These are phyloP conservation scores for Rhizophlyctis rosea DNA, from an alignment of 192 early-diverging fungal genomes.

Conservation along the genomic window DNA sequence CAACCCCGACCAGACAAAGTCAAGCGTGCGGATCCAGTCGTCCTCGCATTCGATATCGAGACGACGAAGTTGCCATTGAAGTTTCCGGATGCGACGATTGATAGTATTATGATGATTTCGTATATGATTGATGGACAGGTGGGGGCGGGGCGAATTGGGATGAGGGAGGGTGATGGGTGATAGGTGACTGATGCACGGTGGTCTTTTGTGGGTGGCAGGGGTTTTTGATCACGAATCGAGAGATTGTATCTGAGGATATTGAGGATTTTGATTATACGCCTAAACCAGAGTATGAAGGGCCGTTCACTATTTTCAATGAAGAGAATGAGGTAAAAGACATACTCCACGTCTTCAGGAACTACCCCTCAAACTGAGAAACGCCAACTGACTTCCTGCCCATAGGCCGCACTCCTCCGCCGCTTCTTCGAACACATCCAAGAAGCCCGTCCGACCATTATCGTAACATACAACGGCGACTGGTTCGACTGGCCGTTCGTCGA, in stretches of 20 bases:
- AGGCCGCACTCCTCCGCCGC: slow-evolving; percentile 66
- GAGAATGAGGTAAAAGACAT: slow-evolving; percentile 77
- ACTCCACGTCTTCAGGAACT: too few species aligned
- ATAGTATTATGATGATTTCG: slow-evolving; percentile 99
- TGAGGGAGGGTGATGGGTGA: too few species aligned
- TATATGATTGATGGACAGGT: slow-evolving; percentile 99
- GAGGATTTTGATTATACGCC: slow-evolving; percentile 98
- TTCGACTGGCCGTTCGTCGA: slow-evolving; percentile 99
- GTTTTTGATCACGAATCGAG: slow-evolving; percentile 94
- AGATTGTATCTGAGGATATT: slow-evolving; percentile 93
- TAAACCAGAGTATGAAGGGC: slow-evolving; percentile 91
- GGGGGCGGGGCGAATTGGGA: slow-evolving; percentile 10
- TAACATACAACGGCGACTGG: slow-evolving; percentile 98
- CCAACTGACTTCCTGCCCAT: too few species aligned
- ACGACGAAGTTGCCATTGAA: slow-evolving; percentile 96
- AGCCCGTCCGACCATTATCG: slow-evolving; percentile 80
- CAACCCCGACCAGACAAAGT: slow-evolving; percentile 74
- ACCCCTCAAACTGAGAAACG: too few species aligned
- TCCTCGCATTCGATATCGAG: slow-evolving; percentile 97
- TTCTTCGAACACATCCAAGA: slow-evolving; percentile 92
- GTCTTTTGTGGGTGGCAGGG: too few species aligned
- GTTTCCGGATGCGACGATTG: slow-evolving; percentile 87
- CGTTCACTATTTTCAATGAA: slow-evolving; percentile 96
- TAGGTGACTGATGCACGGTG: too few species aligned
- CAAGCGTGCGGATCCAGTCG: slow-evolving; percentile 89